These are phyloP conservation scores for Bryoerythrophyllum caledonicum DNA, from an alignment of 225 moss, liverwort and hornwort genomes.

Conservation along the genomic window DNA sequence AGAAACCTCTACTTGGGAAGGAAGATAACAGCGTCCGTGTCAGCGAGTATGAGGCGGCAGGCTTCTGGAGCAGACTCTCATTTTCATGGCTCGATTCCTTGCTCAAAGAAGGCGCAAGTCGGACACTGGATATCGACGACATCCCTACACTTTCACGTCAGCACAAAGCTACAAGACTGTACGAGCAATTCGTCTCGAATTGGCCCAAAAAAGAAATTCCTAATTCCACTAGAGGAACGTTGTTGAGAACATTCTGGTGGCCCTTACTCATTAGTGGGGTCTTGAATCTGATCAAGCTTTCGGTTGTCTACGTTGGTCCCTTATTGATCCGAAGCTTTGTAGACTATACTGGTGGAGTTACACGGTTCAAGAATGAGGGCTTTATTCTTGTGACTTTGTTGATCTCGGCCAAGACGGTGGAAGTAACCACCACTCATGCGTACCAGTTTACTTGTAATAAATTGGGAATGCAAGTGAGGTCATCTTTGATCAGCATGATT, in stretches of 20 bases:
- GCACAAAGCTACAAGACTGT: slow-evolving; percentile 50
- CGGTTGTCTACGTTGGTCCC: slow-evolving; percentile 74
- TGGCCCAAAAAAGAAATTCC: slow-evolving; percentile 63
- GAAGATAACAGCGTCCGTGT: slow-evolving; percentile 19
- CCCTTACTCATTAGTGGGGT: slow-evolving; percentile 40
- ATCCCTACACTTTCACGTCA: slow-evolving; percentile 60
- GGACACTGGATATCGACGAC: slow-evolving; percentile 55
- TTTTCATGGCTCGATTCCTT: slow-evolving; percentile 66
- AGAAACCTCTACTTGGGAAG: slow-evolving; percentile 37
- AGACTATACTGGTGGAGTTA: slow-evolving; percentile 47
- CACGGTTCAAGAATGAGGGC: slow-evolving; percentile 63
- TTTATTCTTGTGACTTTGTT: slow-evolving; percentile 63
- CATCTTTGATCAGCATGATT: slow-evolving; percentile 66
- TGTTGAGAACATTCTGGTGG: slow-evolving; percentile 68
- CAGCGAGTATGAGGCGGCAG: slow-evolving; percentile 62
- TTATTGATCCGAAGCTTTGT: slow-evolving; percentile 81
- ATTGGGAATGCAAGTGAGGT: slow-evolving; percentile 80
- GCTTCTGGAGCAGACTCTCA: slow-evolving; percentile 44
- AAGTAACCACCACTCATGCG: slow-evolving; percentile 49
- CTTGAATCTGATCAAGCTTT: slow-evolving; percentile 47
- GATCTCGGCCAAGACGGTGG: slow-evolving; percentile 47
- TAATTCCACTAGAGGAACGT: slow-evolving; percentile 46
- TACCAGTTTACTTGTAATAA: slow-evolving; percentile 80
- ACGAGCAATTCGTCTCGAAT: slow-evolving; percentile 54
- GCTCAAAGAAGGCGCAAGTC: slow-evolving; percentile 37